Conservation (phyloP, 441 rosid species). For the Biscutella laevigata region DNA sequence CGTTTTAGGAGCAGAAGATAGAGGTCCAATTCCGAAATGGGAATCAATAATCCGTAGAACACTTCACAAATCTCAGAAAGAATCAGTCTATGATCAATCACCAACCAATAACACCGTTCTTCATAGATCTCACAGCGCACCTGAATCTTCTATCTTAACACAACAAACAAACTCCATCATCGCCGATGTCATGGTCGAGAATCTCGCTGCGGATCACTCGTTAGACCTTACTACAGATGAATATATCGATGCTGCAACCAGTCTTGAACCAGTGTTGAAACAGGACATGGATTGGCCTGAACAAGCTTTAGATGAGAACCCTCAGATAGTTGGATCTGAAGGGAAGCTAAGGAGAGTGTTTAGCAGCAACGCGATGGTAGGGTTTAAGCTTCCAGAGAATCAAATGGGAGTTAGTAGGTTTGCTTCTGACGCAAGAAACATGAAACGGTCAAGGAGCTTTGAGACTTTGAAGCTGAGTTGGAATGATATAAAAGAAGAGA, state of each 20-base stretch:
- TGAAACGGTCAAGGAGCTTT: constrained; percentile 67
- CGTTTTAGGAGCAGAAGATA: constrained; percentile 90
- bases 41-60: constrained; percentile 84
- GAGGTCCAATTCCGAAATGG: constrained; percentile 81
- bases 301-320: constrained; percentile 55
- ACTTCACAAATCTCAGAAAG: constrained; percentile 61
- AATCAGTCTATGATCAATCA: constrained; percentile 25
- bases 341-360: constrained; percentile 53
- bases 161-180: constrained; percentile 51
- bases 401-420: constrained; percentile 35
- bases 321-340: constrained; percentile 46
- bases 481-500: constrained; percentile 36
- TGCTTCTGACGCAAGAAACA: constrained; percentile 30
- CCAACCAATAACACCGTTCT: constrained; percentile 19
- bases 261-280: constrained; percentile 11
- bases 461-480: constrained; percentile 44
- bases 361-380: constrained; percentile 69
- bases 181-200: constrained; percentile 62
- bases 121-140: constrained; percentile 78
- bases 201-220: constrained; percentile 39
- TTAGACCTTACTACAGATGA: constrained; percentile 39
- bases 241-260: constrained; percentile 26
- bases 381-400: constrained; percentile 39
- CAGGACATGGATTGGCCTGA: constrained; percentile 81
- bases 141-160: constrained; percentile 72